Conservation (phyloP, 2,329 filamentous ascomycete genomes). For the Xylaria sp. region DNA sequence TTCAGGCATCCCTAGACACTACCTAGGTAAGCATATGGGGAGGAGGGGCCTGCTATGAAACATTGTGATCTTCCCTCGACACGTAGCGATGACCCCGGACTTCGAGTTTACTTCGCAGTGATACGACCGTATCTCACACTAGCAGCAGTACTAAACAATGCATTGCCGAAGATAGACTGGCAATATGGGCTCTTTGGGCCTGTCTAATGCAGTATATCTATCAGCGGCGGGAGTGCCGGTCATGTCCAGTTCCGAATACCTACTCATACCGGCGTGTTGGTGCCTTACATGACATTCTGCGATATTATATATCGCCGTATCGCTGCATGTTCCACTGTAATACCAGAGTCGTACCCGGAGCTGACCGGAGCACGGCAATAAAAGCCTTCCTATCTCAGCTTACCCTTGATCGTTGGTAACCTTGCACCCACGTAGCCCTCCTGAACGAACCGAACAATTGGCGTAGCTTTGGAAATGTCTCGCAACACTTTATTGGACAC, state of each 20-base stretch:
- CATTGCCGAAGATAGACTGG: background rate
- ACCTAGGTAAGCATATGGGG: background rate
- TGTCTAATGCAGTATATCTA: background rate
- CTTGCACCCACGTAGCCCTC: background rate
- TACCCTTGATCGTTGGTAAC: background rate
- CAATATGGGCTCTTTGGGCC: background rate
- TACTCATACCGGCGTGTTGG: background rate
- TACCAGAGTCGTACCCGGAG: background rate
- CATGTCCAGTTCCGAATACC: background rate
- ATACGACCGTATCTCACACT: constrained; percentile 1
- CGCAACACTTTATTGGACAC: background rate
- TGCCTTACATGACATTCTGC: background rate
- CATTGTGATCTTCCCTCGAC: constrained; percentile 7
- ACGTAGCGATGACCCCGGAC: constrained; percentile 6
- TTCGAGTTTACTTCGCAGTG: background rate
- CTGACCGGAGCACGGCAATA: background rate
- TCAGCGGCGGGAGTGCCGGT: background rate
- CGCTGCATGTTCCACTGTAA: background rate
- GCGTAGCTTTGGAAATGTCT: too few species aligned
- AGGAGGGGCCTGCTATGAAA: background rate
- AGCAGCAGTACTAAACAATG: background rate
- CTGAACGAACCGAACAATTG: too few species aligned
- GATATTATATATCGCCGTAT: too few species aligned
- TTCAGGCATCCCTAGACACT: background rate
- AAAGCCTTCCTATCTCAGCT: background rate